Evolutionary conservation across 208 protist genomes (phyloP).

Genomic region (Trypanosoma melophagium): DNA sequence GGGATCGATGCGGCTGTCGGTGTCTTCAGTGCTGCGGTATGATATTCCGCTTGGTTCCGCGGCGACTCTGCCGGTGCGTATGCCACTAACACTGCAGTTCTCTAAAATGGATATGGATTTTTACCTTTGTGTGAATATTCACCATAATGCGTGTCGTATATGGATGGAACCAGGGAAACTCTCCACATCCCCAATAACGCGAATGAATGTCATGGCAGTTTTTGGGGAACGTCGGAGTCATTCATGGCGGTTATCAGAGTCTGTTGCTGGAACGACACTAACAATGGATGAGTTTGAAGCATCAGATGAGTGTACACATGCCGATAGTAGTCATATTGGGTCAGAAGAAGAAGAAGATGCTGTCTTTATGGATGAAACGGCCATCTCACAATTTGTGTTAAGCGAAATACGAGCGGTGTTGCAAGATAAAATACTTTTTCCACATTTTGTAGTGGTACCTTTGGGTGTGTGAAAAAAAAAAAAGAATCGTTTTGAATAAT

Average conservation of each 20-base stretch:
- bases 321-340: conserved; percentile 30
- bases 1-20: conserved; percentile 56
- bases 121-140: conserved; percentile 72
- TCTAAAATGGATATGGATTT: conserved; percentile 77
- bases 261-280: conserved; percentile 5
- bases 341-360: conserved; percentile 39
- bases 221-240: conserved; percentile 41
- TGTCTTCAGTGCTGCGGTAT: conserved; percentile 52
- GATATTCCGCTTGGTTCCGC: conserved; percentile 46
- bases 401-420: conserved; percentile 68
- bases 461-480: conserved; percentile 23
- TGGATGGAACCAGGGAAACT: conserved; percentile 77
- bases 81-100: conserved; percentile 60
- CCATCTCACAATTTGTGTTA: conserved; percentile 65
- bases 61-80: conserved; percentile 49
- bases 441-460: conserved; percentile 66
- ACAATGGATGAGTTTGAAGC: conserved; percentile 20
- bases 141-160: conserved; percentile 47
- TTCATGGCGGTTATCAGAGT: conserved; percentile 1
- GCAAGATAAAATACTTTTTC: conserved; percentile 65
- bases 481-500: neutral
- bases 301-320: conserved; percentile 27
- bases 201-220: conserved; percentile 55
- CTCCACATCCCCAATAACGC: conserved; percentile 59
- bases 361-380: conserved; percentile 68